phyloP scores from a whole-genome alignment of 331 rosid species.

The Quercus phellos region DNA sequence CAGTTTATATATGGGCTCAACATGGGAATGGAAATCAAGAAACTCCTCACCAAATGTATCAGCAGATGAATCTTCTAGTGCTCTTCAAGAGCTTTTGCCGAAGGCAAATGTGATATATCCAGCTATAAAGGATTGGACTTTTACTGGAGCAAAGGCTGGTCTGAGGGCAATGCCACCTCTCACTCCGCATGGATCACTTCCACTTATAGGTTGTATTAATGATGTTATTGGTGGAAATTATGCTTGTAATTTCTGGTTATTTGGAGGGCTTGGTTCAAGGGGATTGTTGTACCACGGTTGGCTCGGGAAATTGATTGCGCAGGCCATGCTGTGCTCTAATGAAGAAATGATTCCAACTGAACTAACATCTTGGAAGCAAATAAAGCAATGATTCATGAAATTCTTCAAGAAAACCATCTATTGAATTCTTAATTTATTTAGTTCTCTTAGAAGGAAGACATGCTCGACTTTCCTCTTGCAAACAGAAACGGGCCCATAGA shows the following conservation, averaged over 20 bases:
- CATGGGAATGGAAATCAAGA: conserved; percentile 88
- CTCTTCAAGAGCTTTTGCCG: conserved; percentile 65
- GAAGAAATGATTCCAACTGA: conserved; percentile 68
- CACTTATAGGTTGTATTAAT: conserved; percentile 75
- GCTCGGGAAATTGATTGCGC: conserved; percentile 82
- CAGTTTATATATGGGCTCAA: conserved; percentile 63
- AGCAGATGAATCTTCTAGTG: conserved; percentile 51
- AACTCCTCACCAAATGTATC: conserved; percentile 62
- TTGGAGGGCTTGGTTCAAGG: conserved; percentile 91
- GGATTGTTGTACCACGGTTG: conserved; percentile 89
- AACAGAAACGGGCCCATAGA: neutral
- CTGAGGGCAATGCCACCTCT: conserved; percentile 98
- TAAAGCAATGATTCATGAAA: neutral
- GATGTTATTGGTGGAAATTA: conserved; percentile 37
- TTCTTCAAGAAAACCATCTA: neutral
- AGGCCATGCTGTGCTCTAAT: conserved; percentile 61
- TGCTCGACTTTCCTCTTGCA: neutral
- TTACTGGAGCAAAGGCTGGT: conserved; percentile 75
- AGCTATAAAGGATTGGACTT: conserved; percentile 55
- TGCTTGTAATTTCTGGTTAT: conserved; percentile 67
- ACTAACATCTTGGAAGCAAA: conserved; percentile 68
- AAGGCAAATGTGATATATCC: conserved; percentile 71
- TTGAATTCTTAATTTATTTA: neutral
- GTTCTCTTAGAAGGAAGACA: neutral
- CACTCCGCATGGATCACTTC: conserved; percentile 73